These are phyloP conservation scores for Tephrocybe rancida DNA, from an alignment of 768 basidiomycete genomes.

Conservation along the genomic window DNA sequence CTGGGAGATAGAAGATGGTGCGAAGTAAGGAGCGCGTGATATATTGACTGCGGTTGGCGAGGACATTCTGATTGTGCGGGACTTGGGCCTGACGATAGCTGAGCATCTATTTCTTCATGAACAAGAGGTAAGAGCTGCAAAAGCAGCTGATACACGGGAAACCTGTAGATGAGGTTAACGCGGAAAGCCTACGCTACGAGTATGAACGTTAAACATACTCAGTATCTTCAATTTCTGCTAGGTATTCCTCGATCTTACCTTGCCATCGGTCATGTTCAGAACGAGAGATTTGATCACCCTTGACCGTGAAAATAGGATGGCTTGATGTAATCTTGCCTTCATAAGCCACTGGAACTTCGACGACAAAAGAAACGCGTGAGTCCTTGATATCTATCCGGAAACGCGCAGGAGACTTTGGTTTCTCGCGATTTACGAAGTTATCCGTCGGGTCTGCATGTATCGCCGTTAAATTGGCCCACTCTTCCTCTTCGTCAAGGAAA, in stretches of 20 bases:
- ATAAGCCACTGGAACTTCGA: slow-evolving; percentile 21
- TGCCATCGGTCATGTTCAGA: slow-evolving; percentile 54
- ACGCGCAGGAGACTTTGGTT: slow-evolving; percentile 24
- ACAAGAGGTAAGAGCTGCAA: slow-evolving; percentile 61
- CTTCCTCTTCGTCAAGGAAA: slow-evolving; percentile 42
- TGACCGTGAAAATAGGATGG: slow-evolving; percentile 36
- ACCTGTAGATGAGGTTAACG: slow-evolving; percentile 41
- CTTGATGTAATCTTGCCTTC: slow-evolving; percentile 7
- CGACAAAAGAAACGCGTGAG: slow-evolving; percentile 39
- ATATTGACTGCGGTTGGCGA: slow-evolving; percentile 17
- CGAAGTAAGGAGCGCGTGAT: slow-evolving; percentile 71
- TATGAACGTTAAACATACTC: too few relatives aligned
- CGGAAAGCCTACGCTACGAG: background rate
- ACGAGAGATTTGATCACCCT: slow-evolving; percentile 48
- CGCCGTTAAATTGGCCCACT: slow-evolving; percentile 5
- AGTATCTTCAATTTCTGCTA: slow-evolving; percentile 35
- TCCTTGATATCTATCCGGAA: slow-evolving; percentile 35
- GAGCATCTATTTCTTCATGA: slow-evolving; percentile 36
- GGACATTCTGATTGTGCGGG: background rate
- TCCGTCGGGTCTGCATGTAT: background rate
- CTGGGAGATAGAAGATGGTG: slow-evolving; percentile 70
- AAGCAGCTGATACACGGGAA: slow-evolving; percentile 61
- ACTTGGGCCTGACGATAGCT: background rate
- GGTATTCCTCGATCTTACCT: slow-evolving; percentile 35
- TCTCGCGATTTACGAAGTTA: slow-evolving; percentile 17